Conservation (phyloP, 2,329 filamentous ascomycete species). For the Sclerotinia glacialis region DNA sequence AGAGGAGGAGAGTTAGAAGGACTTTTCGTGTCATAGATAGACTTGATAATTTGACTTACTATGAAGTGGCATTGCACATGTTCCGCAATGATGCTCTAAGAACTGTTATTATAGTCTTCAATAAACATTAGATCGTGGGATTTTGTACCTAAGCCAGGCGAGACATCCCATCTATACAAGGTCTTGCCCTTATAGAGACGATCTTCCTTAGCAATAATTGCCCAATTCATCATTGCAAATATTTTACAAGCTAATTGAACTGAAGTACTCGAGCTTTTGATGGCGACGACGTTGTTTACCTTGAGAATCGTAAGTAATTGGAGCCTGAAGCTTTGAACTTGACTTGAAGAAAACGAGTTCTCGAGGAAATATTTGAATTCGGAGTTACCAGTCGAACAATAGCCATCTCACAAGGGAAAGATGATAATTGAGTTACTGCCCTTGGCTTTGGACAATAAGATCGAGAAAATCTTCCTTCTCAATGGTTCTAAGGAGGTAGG, state of each 20-base stretch:
- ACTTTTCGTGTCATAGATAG: background rate
- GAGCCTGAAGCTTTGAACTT: background rate
- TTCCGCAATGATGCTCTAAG: slow-evolving; percentile 39
- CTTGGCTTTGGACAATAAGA: background rate
- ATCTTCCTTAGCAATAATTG: slow-evolving; percentile 32
- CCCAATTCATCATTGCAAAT: slow-evolving; percentile 34
- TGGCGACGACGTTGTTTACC: background rate
- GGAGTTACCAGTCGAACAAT: background rate
- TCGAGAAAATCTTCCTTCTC: background rate
- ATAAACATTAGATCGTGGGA: background rate
- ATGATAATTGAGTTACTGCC: background rate
- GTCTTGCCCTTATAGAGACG: slow-evolving; percentile 36
- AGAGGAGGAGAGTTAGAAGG: slow-evolving; percentile 5
- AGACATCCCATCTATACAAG: slow-evolving; percentile 37
- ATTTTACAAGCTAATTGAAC: background rate
- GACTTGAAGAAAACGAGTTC: background rate
- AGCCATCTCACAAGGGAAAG: background rate
- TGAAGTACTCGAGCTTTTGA: background rate
- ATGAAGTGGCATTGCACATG: slow-evolving; percentile 36
- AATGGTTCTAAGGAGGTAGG: background rate
- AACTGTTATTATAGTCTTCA: slow-evolving; percentile 23
- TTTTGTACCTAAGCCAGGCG: slow-evolving; percentile 37
- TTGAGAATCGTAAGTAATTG: background rate
- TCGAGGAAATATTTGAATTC: background rate
- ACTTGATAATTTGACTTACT: slow-evolving; percentile 28